Percentiles rank a stretch among this genome's conserved stretches.
Evolutionary conservation across 2,329 filamentous ascomycete genomes (phyloP).

Genomic region (Ophidiomyces ophidiicola): DNA sequence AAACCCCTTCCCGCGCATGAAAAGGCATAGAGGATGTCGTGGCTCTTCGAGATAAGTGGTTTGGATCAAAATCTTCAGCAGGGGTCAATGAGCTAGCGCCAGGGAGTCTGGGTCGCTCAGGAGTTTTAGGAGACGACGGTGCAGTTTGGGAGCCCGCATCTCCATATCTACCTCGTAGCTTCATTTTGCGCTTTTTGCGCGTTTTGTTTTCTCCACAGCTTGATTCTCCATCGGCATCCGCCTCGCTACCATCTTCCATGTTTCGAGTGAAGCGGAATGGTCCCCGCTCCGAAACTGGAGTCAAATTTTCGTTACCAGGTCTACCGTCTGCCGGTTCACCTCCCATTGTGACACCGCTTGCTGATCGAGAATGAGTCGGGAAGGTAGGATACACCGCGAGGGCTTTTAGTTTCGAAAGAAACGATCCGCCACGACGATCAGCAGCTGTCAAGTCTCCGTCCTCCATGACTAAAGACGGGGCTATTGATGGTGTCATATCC

Average conservation of each 20-base stretch:
- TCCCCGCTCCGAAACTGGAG: conserved; percentile 39
- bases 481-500: conserved; percentile 41
- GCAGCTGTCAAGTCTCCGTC: conserved; percentile 50
- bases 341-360: conserved; percentile 36
- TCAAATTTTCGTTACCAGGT: conserved; percentile 29
- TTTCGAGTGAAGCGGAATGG: conserved; percentile 43
- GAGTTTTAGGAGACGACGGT: conserved; percentile 52
- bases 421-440: conserved; percentile 47
- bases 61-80: conserved; percentile 35
- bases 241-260: conserved; percentile 53
- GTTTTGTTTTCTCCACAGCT: conserved; percentile 62
- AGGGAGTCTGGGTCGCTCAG: conserved; percentile 28
- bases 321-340: conserved; percentile 29
- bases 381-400: conserved; percentile 47
- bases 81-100: conserved; percentile 35
- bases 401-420: conserved; percentile 69
- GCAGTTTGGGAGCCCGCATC: conserved; percentile 48
- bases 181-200: conserved; percentile 47
- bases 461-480: conserved; percentile 51
- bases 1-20: conserved; percentile 52
- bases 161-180: conserved; percentile 51
- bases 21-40: conserved; percentile 50
- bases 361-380: conserved; percentile 38
- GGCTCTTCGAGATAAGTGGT: conserved; percentile 49
- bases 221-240: conserved; percentile 69